Evolutionary conservation across 257 asterid genomes (phyloP), one percentile per base, ranked within the genome.

Genomic region (Primulina huaijiensis): DNA sequence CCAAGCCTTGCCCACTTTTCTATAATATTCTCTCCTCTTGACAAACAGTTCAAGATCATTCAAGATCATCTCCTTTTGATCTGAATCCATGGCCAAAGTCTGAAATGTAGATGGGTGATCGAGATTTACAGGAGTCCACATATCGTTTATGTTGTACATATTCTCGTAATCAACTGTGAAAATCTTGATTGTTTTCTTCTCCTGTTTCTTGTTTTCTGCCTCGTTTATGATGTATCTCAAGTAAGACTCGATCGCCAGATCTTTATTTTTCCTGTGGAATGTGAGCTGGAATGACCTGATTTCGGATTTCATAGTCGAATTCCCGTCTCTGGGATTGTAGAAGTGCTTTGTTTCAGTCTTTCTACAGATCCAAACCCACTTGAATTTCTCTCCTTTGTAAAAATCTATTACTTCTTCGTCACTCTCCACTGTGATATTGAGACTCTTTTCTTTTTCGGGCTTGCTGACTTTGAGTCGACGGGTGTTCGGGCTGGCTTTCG

Each of bases 1-100:
- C 97, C 97, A 90, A 12, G 93, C 93, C 72, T 82, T 78, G 30
- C 97, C 97, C 0, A 90, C 93, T 17, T 81, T 84, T 75, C 88
- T 65, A 53, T 90, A 90, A 14, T 83, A 88, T 0, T 87, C 92
- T 50, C 78, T 88, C 76, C 96, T 78, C 62, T 75, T 77, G 10
- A 90, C 74, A 35, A 88, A 90, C 78, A 88, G 82, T 33, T 90
- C 88, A 56, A 90, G 69, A 69, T 90, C 97, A 0, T 81, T 86
- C 1, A 74, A 43, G 20, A 88, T 73, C 0, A 57, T 38, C 33
- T 55, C 52, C 43, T 90, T 90, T 59, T 73, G 20, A 7, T 40
- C 43, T 0, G 83, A 64, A 0, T 88, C 96, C 86, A 86, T 79
- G 0, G 97, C 94, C 1, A 90, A 69, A 0, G 87, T 90, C 31